Base-by-base conservation (phyloP, 139 green algal species). In the Tetradesmus lagerheimii region DNA sequence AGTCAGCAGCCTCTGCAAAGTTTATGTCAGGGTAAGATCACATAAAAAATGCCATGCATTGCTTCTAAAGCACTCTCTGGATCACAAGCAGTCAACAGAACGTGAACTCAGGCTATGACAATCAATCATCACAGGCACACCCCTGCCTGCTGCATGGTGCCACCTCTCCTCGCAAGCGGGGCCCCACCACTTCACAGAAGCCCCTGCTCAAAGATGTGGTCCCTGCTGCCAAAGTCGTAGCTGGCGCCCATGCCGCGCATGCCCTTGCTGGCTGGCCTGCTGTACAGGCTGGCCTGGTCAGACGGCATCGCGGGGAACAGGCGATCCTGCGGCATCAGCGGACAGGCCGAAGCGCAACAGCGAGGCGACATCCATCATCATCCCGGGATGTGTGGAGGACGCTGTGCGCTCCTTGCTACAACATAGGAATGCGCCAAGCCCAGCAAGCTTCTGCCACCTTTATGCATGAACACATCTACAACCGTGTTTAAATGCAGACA, bases 191-290 rank as follows among this genome's bases (percentile, higher is more conserved):
- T 27, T 88, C 83, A 88, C 43, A 88, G 25, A 38, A 88, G 14
- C 16, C 83, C 83, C 64, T 88, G 83, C 34, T 80, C 64, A 43
- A 88, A 88, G 37, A 88, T 80, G 64, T 88, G 37, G 64, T 88
- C 83, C 29, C 83, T 57, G 64, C 12, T 88, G 64, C 38, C 62
- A 66, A 81, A 88, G 64, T 80, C 34, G 23, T 80, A 88, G 39
- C 83, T 88, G 67, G 64, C 27, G 23, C 83, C 83, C 11, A 80
- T 34, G 27, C 64, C 83, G 15, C 50, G 71, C 37, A 31, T 41
- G 29, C 5, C 43, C 34, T 34, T 85, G 41, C 79, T 85, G 41
- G 41, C 79, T 67, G 80, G 53, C 81, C 34, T 78, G 35, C 43
- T 77, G 53, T 87, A 62, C 18, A 86, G n/a, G 45, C 29, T 29